Evolutionary conservation across 176 grass and related monocot genomes (phyloP), one percentile per base, ranked within the genome.

Genomic region (Poa annua): DNA sequence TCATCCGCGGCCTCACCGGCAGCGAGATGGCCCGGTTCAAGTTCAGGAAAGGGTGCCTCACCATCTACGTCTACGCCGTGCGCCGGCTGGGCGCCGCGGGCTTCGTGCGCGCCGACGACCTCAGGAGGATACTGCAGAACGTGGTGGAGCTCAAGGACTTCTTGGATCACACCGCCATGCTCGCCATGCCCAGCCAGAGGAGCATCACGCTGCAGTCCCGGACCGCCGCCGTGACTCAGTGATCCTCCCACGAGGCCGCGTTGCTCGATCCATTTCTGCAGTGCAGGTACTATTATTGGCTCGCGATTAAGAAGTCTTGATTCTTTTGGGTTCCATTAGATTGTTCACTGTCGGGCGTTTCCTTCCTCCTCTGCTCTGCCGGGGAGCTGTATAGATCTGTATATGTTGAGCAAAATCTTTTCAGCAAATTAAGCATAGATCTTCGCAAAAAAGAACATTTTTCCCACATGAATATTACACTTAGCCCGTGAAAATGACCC

Each of bases 21-120:
- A 88, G 91, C 83, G 96, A 98, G 76, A 98, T 98, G 96, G 91
- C 96, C 2, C 79, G 96, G 39, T 98, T 98, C 83, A 98, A 98
- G 92, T 98, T 98, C 76, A 52, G 96, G 39, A 98, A 98, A 65
- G 96, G 96, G 51, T 98, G 92, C 91, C 69, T 98, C 66, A 98
- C 96, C 56, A 89, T 98, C 81, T 98, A 98, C 89, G 96, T 98
- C 52, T 98, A 95, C 62, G 96, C 96, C 13, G 90, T 98, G 39
- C 91, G 96, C 32, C 86, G 92, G 29, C 64, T 95, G 14, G 96
- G 96, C 38, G 96, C 96, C 0, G 89, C 88, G 14, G 92, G 96
- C 22, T 98, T 98, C 91, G 83, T 90, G 68, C 86, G 90, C 89
- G 80, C 90, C 11, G 96, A 92, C 34, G 96, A 98, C 85, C 84